These are phyloP conservation scores for Haplosporangium gracile DNA, from an alignment of 192 early-diverging fungal species.

Conservation along the genomic window DNA sequence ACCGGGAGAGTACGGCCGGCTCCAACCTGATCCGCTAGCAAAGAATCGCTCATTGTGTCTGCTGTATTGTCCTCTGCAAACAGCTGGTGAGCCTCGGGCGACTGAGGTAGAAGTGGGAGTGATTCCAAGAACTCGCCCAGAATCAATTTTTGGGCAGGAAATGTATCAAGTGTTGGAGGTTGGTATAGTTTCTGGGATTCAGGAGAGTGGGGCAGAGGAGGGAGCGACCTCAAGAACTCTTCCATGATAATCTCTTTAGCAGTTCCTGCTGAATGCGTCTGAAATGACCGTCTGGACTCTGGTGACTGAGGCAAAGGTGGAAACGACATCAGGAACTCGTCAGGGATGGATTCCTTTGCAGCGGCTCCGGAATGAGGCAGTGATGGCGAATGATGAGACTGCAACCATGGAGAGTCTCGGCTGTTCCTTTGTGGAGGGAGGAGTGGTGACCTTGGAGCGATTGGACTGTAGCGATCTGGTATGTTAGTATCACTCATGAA, in stretches of 20 bases:
- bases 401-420: neutral
- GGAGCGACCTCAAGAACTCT: conserved; percentile 5
- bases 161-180: neutral
- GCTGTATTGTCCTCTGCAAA: neutral
- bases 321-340: conserved; percentile 25
- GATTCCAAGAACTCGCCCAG: neutral
- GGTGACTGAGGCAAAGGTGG: conserved; percentile 19
- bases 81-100: neutral
- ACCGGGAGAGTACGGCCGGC: neutral
- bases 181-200: neutral
- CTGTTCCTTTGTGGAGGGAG: neutral
- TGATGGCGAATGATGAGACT: neutral
- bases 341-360: conserved; percentile 21
- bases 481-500: conserved; percentile 3
- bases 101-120: neutral
- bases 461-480: neutral
- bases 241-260: neutral
- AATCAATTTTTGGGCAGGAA: neutral
- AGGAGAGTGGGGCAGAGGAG: neutral
- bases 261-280: neutral
- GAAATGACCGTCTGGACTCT: neutral
- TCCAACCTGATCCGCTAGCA: neutral
- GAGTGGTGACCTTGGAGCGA: neutral
- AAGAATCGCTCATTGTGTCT: neutral
- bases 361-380: neutral